Evolutionary conservation across 495 filamentous ascomycete species (phyloP).

Genomic region (Glonium stellatum): DNA sequence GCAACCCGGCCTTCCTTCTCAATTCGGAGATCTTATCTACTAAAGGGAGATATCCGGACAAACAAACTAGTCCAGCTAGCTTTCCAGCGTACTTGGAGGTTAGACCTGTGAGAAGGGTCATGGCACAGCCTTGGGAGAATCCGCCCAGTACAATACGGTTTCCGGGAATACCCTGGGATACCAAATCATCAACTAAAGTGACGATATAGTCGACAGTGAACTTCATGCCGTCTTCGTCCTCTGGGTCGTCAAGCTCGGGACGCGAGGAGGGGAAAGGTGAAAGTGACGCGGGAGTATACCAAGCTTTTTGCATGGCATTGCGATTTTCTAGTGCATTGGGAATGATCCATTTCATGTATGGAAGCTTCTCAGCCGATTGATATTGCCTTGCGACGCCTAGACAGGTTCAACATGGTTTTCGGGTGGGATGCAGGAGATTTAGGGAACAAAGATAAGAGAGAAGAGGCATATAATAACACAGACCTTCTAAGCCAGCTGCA

Average conservation of each 20-base stretch:
- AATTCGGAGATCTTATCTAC: conserved; percentile 24
- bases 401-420: background rate
- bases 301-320: conserved; percentile 37
- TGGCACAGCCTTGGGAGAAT: conserved; percentile 41
- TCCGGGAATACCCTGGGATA: conserved; percentile 32
- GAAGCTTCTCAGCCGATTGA: conserved; percentile 37
- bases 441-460: background rate
- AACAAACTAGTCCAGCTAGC: conserved; percentile 36
- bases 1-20: conserved; percentile 24
- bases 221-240: conserved; percentile 36
- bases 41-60: conserved; percentile 40
- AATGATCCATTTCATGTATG: conserved; percentile 39
- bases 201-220: conserved; percentile 37
- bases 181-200: conserved; percentile 35
- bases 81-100: conserved; percentile 32
- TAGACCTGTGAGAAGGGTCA: conserved; percentile 36
- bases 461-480: conserved; percentile 1
- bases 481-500: conserved; percentile 38
- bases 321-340: conserved; percentile 40
- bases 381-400: conserved; percentile 38
- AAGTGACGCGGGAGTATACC: conserved; percentile 38
- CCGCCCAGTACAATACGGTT: conserved; percentile 40
- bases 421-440: too few species aligned
- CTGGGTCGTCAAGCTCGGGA: conserved; percentile 32
- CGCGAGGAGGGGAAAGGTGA: conserved; percentile 33